phyloP scores from a whole-genome alignment of 2,329 filamentous ascomycete genomes.

The Penicillium concentricum region DNA sequence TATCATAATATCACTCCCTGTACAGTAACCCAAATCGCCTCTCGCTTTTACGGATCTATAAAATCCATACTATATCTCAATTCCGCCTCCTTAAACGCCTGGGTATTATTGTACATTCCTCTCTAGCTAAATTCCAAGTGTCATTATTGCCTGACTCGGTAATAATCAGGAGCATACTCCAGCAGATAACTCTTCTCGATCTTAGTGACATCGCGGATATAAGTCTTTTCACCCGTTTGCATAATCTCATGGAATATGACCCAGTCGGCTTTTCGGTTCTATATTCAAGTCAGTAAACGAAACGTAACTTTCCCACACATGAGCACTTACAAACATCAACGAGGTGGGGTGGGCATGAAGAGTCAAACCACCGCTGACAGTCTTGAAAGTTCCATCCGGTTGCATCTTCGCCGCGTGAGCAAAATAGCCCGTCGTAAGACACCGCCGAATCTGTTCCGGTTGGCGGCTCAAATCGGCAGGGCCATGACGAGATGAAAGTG shows the following conservation, averaged over 20 bases:
- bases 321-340: slow-evolving; percentile 71
- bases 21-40: neutral
- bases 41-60: neutral
- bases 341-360: slow-evolving; percentile 89
- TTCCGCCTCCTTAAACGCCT: slow-evolving; percentile 7
- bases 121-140: neutral
- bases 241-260: slow-evolving; percentile 92
- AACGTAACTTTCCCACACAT: neutral
- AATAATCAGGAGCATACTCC: slow-evolving; percentile 84
- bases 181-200: slow-evolving; percentile 90
- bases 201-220: slow-evolving; percentile 87
- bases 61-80: neutral
- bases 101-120: slow-evolving; percentile 14
- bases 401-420: slow-evolving; percentile 93
- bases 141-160: slow-evolving; percentile 54
- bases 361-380: slow-evolving; percentile 73
- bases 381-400: slow-evolving; percentile 83
- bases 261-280: slow-evolving; percentile 92
- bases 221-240: slow-evolving; percentile 84
- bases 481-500: slow-evolving; percentile 38
- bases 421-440: slow-evolving; percentile 87
- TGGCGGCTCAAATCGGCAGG: slow-evolving; percentile 45
- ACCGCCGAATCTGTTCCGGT: slow-evolving; percentile 75
- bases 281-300: slow-evolving; percentile 15
- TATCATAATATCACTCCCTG: neutral